These are phyloP conservation scores for Suillus subluteus DNA, from an alignment of 768 basidiomycete species.

Conservation along the genomic window DNA sequence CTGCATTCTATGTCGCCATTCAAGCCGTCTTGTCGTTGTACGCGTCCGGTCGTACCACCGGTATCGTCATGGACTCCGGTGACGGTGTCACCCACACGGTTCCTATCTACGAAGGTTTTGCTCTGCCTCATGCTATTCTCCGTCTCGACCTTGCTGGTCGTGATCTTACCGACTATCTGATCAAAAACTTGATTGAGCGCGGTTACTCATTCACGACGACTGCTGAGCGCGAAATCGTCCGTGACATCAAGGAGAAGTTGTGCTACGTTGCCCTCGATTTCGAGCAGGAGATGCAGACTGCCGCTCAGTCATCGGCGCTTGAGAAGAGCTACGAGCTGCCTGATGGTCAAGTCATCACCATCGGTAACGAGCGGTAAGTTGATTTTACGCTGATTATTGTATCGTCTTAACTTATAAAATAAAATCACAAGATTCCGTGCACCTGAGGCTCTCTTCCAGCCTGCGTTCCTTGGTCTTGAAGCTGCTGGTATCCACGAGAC, in stretches of 20 bases:
- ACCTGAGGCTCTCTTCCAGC: slow-evolving; percentile 62
- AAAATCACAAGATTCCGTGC: slow-evolving; percentile 49
- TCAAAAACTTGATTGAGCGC: slow-evolving; percentile 87
- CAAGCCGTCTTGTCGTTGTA: slow-evolving; percentile 80
- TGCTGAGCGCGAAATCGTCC: slow-evolving; percentile 91
- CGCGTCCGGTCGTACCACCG: slow-evolving; percentile 93
- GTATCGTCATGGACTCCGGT: slow-evolving; percentile 94
- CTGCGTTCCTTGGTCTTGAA: slow-evolving; percentile 68
- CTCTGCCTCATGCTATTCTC: slow-evolving; percentile 90
- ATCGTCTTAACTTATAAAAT: slow-evolving; percentile 2
- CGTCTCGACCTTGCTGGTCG: slow-evolving; percentile 93
- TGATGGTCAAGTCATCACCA: slow-evolving; percentile 91
- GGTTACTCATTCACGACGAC: slow-evolving; percentile 97
- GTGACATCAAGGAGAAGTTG: slow-evolving; percentile 93
- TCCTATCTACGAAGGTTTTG: slow-evolving; percentile 95
- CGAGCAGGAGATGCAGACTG: slow-evolving; percentile 90
- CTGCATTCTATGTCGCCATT: slow-evolving; percentile 76
- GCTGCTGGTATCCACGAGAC: slow-evolving; percentile 83
- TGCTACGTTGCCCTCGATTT: slow-evolving; percentile 96
- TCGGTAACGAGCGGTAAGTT: slow-evolving; percentile 63
- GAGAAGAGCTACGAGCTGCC: slow-evolving; percentile 96
- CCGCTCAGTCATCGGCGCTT: slow-evolving; percentile 84
- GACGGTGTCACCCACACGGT: slow-evolving; percentile 97
- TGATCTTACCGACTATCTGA: slow-evolving; percentile 83
- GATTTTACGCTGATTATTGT: background rate